Conservation (phyloP, 352 stramenopile genomes). For the Phytophthora megakarya region DNA sequence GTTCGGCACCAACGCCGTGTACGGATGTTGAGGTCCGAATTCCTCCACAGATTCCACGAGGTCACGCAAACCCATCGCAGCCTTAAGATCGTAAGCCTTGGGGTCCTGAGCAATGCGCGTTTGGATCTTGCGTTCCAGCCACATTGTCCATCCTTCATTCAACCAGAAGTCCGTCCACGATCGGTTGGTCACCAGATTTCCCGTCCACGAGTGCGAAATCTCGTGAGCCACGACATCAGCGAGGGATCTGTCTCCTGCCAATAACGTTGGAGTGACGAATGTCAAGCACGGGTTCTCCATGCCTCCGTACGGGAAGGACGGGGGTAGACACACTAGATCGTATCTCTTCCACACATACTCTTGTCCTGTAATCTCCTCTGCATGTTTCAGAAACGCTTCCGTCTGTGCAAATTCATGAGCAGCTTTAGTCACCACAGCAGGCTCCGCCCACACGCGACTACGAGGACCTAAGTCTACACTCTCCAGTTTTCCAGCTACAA, state of each 20-base stretch:
- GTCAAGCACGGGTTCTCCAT: slow-evolving; percentile 91
- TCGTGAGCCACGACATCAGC: slow-evolving; percentile 98
- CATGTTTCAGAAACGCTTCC: slow-evolving; percentile 91
- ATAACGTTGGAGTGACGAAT: slow-evolving; percentile 96
- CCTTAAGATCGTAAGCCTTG: slow-evolving; percentile 60
- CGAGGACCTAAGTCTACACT: slow-evolving; percentile 88
- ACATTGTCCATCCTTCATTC: slow-evolving; percentile 99
- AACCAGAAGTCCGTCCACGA: slow-evolving; percentile 98
- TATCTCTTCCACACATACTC: slow-evolving; percentile 97
- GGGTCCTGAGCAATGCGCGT: slow-evolving; percentile 53
- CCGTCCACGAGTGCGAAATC: slow-evolving; percentile 96
- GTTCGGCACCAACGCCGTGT: slow-evolving; percentile 90
- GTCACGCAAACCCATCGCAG: slow-evolving; percentile 48
- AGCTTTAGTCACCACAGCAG: slow-evolving; percentile 91
- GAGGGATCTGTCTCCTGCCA: slow-evolving; percentile 94
- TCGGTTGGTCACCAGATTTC: slow-evolving; percentile 97
- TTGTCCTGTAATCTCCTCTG: slow-evolving; percentile 91
- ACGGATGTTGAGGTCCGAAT: slow-evolving; percentile 71
- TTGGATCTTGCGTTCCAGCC: slow-evolving; percentile 98
- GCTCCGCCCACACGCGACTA: slow-evolving; percentile 94
- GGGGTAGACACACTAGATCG: slow-evolving; percentile 97
- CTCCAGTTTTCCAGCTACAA: slow-evolving; percentile 92
- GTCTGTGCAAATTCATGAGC: slow-evolving; percentile 96
- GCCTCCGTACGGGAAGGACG: slow-evolving; percentile 90
- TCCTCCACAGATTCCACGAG: slow-evolving; percentile 49